Base-by-base conservation (phyloP, 257 asterid genomes). In the Solanum ossicruentum region DNA sequence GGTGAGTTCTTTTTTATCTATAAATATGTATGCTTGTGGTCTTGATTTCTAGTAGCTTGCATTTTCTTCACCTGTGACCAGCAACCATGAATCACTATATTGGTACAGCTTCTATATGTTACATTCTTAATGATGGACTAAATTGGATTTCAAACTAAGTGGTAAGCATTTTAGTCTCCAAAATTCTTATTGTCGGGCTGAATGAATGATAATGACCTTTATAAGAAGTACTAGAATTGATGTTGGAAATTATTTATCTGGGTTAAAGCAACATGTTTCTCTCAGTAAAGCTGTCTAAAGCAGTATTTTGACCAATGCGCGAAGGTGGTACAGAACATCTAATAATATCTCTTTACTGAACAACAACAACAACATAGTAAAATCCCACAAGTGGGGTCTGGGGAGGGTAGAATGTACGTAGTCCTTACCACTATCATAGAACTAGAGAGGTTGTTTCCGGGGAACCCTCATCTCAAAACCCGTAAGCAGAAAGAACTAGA, bases 1-100 rank as follows among this genome's bases (percentile, higher is more conserved):
- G 98, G 99, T 97, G 86, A 91, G 99, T 94, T 88, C 69, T 80
- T 80, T 61, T 87, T 87, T 72, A 81, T 78, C 39, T 51, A 52
- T 67, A 54, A 20, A n/a, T 67, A 39, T 56, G 18, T 36, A 20
- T 82, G 41, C 9, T 75, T 66, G 47, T 17, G 45, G 26, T 52
- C 63, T 77, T 52, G 26, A 23, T 13, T 52, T 51, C 63, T 77
- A 51, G 63, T 52, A 77, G 11, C 47, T 51, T 26, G 63, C 65
- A 23, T 10, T 51, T 77, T 51, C 82, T 51, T 32, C 65, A 51
- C 23, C 26, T 26, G 63, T 77, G 82, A 47, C 47, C 15, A 39
- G 26, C 43, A 18, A 69, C 16, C 20, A 41, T 71, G 80, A 39
- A 39, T 69, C 78, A 71, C 55, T 71, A 41, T 20, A 23, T 71